Percentiles rank a stretch among this genome's conserved stretches.
These are phyloP conservation scores for Wallacemonas sp. DNA, from an alignment of 208 protist species.

Conservation along the genomic window DNA sequence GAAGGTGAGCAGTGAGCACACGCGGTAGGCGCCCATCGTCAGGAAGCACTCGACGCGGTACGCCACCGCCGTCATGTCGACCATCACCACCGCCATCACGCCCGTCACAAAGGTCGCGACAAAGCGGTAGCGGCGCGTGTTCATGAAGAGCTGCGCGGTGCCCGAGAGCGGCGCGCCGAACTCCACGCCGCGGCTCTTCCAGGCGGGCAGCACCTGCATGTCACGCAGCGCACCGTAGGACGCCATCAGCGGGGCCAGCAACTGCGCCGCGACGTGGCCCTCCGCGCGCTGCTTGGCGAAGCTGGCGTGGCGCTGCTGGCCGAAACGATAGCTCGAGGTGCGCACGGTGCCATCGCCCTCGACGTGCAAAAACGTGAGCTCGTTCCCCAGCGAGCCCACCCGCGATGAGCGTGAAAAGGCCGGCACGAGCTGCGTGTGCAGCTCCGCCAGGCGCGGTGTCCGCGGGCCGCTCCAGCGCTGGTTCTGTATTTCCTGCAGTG, in stretches of 20 bases:
- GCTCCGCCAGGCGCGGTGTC: constrained; percentile 25
- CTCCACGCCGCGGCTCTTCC: constrained; percentile 52
- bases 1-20: constrained; percentile 44
- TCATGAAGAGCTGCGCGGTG: constrained; percentile 39
- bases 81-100: constrained; percentile 66
- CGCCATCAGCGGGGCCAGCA: constrained; percentile 59
- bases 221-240: constrained; percentile 45
- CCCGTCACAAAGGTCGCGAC: constrained; percentile 53
- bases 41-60: constrained; percentile 73
- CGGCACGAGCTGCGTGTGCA: constrained; percentile 51
- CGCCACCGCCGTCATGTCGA: constrained; percentile 46
- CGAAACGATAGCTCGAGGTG: constrained; percentile 67
- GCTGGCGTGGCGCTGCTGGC: constrained; percentile 58
- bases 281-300: constrained; percentile 57
- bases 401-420: constrained; percentile 41
- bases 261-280: constrained; percentile 31
- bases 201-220: constrained; percentile 60
- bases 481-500: neutral
- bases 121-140: constrained; percentile 63
- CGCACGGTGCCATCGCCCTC: constrained; percentile 73
- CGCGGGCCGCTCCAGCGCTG: constrained; percentile 8
- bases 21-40: constrained; percentile 44
- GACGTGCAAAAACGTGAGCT: constrained; percentile 72
- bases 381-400: constrained; percentile 41
- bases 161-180: constrained; percentile 56